phyloP scores from a whole-genome alignment of 345 rosid species.

The Hevea brasiliensis region DNA sequence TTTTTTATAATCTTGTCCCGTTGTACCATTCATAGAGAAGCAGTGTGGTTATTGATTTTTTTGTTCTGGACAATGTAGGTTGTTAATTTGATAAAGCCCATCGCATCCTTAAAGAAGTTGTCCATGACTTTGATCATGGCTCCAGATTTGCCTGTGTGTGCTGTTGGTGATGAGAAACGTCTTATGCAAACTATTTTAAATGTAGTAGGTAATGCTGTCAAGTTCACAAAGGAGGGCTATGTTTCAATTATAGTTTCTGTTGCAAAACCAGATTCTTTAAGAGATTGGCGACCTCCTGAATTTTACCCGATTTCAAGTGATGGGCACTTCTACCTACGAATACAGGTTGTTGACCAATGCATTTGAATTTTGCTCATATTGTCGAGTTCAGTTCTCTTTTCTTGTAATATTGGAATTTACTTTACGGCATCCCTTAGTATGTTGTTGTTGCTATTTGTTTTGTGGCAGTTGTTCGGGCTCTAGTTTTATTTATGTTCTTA shows the following conservation, averaged over 20 bases:
- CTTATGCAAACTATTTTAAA: slow-evolving; percentile 77
- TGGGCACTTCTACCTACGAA: slow-evolving; percentile 69
- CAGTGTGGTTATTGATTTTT: slow-evolving; percentile 8
- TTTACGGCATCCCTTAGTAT: slow-evolving; percentile 14
- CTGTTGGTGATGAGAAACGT: slow-evolving; percentile 86
- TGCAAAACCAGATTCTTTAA: slow-evolving; percentile 69
- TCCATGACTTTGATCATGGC: slow-evolving; percentile 56
- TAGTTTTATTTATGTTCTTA: background rate
- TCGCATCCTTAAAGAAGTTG: slow-evolving; percentile 77
- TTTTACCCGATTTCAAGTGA: slow-evolving; percentile 53
- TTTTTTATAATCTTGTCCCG: slow-evolving; percentile 3
- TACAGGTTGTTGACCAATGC: slow-evolving; percentile 58
- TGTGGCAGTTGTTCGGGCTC: background rate
- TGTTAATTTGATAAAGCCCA: slow-evolving; percentile 67
- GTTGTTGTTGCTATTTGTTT: background rate
- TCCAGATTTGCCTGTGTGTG: slow-evolving; percentile 75
- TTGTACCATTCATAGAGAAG: background rate
- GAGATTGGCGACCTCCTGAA: slow-evolving; percentile 72
- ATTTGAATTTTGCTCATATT: background rate
- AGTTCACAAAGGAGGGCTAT: slow-evolving; percentile 87
- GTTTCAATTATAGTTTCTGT: slow-evolving; percentile 69
- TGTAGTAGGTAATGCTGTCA: slow-evolving; percentile 85
- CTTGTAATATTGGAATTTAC: background rate
- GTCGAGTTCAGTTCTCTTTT: background rate
- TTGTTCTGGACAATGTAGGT: slow-evolving; percentile 44